A percentile compares a stretch with the other conserved stretches of the same genome.
Conservation (phyloP, 2,329 filamentous ascomycete genomes). For the Penicillium verrucosum region DNA sequence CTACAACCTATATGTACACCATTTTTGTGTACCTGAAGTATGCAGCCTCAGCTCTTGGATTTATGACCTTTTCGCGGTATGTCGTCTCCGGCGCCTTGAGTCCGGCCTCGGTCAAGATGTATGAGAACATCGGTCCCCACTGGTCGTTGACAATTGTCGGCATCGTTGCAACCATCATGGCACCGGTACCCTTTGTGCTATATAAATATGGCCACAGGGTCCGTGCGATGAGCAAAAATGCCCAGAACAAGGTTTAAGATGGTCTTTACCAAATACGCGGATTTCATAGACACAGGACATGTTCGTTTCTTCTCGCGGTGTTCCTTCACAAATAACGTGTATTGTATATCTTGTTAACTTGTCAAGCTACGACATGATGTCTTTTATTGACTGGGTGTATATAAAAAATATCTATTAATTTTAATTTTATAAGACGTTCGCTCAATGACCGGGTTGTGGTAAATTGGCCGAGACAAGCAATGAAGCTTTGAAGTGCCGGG, state of each 20-base stretch:
- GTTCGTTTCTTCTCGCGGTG: not conserved
- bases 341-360: not conserved
- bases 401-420: not conserved
- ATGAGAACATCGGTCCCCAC: slow-evolving; percentile 39
- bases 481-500: not conserved
- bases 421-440: not conserved
- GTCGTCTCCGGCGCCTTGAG: slow-evolving; percentile 37
- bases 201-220: slow-evolving; percentile 6
- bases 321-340: not conserved
- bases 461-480: not conserved
- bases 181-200: slow-evolving; percentile 5
- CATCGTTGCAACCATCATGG: slow-evolving; percentile 1
- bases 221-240: not conserved
- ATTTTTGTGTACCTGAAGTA: slow-evolving; percentile 55
- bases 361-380: not conserved
- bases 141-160: slow-evolving; percentile 42
- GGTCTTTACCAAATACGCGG: not conserved
- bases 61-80: slow-evolving; percentile 42
- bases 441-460: not conserved
- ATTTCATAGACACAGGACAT: not conserved
- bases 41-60: slow-evolving; percentile 47
- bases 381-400: not conserved
- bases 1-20: slow-evolving; percentile 54
- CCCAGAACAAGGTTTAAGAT: not conserved
- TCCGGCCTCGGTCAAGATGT: slow-evolving; percentile 33